phyloP scores from a whole-genome alignment of 495 filamentous ascomycete genomes.

The Zalerion maritima region DNA sequence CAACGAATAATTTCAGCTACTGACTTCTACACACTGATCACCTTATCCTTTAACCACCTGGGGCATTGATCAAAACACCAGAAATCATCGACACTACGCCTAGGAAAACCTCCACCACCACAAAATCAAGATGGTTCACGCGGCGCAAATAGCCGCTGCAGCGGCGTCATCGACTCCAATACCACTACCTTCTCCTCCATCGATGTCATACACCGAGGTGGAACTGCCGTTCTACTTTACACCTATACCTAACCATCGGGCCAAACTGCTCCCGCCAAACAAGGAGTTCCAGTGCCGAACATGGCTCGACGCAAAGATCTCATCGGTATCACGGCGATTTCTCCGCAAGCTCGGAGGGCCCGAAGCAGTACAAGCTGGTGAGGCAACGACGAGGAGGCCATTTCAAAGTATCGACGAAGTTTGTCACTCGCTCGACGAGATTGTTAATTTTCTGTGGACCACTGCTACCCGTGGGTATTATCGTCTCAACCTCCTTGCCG shows the following conservation, averaged over 20 bases:
- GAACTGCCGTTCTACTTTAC: slow-evolving; percentile 16
- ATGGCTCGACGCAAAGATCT: slow-evolving; percentile 48
- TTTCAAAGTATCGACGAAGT: slow-evolving; percentile 52
- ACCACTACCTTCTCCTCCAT: no score
- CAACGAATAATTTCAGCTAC: no score
- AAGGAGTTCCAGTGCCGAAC: slow-evolving; percentile 67
- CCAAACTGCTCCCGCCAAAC: slow-evolving; percentile 42
- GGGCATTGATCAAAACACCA: no score
- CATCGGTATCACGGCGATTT: slow-evolving; percentile 52
- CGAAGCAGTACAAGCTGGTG: slow-evolving; percentile 22
- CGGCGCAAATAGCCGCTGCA: no score
- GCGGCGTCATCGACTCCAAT: no score
- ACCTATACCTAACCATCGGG: slow-evolving; percentile 47
- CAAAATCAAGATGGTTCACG: no score
- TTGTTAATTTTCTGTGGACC: slow-evolving; percentile 70
- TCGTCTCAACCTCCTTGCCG: neutral
- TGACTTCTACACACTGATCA: no score
- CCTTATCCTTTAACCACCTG: no score
- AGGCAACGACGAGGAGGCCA: slow-evolving; percentile 28
- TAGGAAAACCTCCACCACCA: no score
- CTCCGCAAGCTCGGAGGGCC: slow-evolving; percentile 55
- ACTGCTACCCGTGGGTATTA: slow-evolving; percentile 59
- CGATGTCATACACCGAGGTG: no score
- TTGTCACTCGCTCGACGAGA: slow-evolving; percentile 49
- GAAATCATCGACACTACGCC: no score